Percentiles rank a stretch among this genome's conserved stretches.
Evolutionary conservation across 129 eudicot genomes (phyloP).

Genomic region (Oenanthe sinensis): DNA sequence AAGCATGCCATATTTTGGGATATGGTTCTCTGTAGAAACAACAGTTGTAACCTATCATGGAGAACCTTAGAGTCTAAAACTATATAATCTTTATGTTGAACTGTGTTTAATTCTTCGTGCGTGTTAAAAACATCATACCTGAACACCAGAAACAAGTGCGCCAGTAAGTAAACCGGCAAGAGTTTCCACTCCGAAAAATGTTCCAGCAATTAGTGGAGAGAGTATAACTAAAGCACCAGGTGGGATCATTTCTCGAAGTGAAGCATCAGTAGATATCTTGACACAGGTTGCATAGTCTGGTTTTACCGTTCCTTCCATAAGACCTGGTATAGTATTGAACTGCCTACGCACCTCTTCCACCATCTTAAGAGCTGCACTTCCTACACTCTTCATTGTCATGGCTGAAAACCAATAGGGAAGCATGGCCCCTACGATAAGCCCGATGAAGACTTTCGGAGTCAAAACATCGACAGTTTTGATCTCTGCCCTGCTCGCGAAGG

Average conservation of each 20-base stretch:
- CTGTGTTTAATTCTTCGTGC: not conserved
- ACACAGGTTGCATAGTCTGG: slow-evolving; percentile 46
- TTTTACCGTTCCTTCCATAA: slow-evolving; percentile 37
- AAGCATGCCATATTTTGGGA: not conserved
- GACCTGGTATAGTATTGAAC: slow-evolving; percentile 41
- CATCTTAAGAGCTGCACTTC: slow-evolving; percentile 44
- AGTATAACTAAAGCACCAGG: slow-evolving; percentile 48
- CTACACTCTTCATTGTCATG: slow-evolving; percentile 53
- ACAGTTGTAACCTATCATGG: not conserved
- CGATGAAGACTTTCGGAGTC: slow-evolving; percentile 40
- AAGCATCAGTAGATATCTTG: slow-evolving; percentile 51
- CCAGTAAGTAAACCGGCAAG: slow-evolving; percentile 50
- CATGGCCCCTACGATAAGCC: slow-evolving; percentile 42
- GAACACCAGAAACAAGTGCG: slow-evolving; percentile 49
- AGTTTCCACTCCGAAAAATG: slow-evolving; percentile 49
- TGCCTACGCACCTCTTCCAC: slow-evolving; percentile 49
- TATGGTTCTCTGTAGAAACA: not conserved
- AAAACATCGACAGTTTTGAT: slow-evolving; percentile 29
- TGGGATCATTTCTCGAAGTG: slow-evolving; percentile 45
- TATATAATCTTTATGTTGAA: not conserved
- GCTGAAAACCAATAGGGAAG: slow-evolving; percentile 53
- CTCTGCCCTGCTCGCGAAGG: slow-evolving; percentile 40
- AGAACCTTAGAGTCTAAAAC: not conserved
- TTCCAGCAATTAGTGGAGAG: slow-evolving; percentile 42
- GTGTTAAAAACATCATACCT: slow-evolving; percentile 18